Evolutionary conservation across 805 yeast species (phyloP).

Genomic region (Tetrapisispora arboricola): DNA sequence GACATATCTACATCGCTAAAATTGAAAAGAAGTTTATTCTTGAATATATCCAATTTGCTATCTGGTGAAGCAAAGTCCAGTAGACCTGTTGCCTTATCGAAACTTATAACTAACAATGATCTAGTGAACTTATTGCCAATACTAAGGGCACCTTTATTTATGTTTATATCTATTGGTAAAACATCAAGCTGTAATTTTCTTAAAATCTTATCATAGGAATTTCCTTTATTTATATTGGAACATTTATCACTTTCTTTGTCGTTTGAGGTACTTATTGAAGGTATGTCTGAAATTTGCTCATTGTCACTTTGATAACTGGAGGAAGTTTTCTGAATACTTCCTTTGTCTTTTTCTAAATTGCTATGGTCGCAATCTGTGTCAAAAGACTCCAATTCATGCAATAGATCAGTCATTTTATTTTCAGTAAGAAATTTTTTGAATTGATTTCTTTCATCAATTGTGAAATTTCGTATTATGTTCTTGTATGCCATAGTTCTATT

Average conservation of each 20-base stretch:
- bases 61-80: conserved; percentile 46
- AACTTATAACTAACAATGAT: conserved; percentile 55
- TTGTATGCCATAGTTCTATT: conserved; percentile 76
- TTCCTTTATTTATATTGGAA: not conserved
- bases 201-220: not conserved
- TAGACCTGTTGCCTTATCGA: conserved; percentile 41
- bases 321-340: not conserved
- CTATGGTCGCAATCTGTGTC: not conserved
- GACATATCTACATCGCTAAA: conserved; percentile 47
- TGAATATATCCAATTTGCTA: conserved; percentile 47
- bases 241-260: conserved; percentile 13
- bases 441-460: conserved; percentile 16
- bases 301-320: not conserved
- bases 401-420: conserved; percentile 2
- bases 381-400: conserved; percentile 4
- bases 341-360: not conserved
- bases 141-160: conserved; percentile 61
- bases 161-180: conserved; percentile 53
- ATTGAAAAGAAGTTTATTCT: conserved; percentile 35
- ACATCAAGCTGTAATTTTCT: conserved; percentile 21
- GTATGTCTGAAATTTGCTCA: not conserved
- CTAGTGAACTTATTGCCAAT: conserved; percentile 76
- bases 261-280: conserved; percentile 2
- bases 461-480: conserved; percentile 35
- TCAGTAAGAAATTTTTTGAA: conserved; percentile 16